Evolutionary conservation across 139 green algal genomes (phyloP).

Genomic region (Asterochloris erici): DNA sequence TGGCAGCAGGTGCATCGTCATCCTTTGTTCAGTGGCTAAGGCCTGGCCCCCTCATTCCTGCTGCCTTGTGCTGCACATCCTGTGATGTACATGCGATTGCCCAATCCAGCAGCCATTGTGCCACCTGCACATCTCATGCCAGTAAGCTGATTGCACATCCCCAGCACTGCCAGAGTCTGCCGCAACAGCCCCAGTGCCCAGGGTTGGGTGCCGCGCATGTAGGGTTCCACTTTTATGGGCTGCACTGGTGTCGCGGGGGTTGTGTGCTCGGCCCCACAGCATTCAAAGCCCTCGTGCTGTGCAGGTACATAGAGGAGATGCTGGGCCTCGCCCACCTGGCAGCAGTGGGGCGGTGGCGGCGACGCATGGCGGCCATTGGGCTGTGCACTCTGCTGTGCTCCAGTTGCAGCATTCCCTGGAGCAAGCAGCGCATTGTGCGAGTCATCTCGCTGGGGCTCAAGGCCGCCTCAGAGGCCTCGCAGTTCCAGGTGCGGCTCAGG

Average conservation of each 20-base stretch:
- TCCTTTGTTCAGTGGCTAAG: not conserved
- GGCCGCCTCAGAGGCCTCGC: no score
- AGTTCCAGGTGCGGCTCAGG: no score
- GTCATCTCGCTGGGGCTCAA: no score
- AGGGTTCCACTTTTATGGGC: not conserved
- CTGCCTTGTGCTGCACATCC: not conserved
- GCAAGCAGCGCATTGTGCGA: no score
- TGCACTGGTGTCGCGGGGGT: not conserved
- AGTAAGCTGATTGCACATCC: not conserved
- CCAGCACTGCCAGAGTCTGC: not conserved
- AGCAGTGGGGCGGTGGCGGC: constrained; percentile 1
- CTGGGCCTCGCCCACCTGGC: constrained; percentile 36
- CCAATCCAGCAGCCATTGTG: no score
- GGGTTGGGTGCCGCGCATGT: not conserved
- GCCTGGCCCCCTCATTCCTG: not conserved
- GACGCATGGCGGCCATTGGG: constrained; percentile 31
- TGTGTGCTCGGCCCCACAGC: not conserved
- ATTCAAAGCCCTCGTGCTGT: not conserved
- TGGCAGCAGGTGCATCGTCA: not conserved
- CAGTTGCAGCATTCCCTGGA: no score
- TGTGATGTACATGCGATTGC: no score
- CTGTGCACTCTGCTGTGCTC: constrained; percentile 32
- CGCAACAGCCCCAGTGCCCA: not conserved
- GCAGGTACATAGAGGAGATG: constrained; percentile 59
- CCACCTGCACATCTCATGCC: not conserved